phyloP scores from a whole-genome alignment of 2,329 filamentous ascomycete genomes.

The Orbilia ellipsospora region DNA sequence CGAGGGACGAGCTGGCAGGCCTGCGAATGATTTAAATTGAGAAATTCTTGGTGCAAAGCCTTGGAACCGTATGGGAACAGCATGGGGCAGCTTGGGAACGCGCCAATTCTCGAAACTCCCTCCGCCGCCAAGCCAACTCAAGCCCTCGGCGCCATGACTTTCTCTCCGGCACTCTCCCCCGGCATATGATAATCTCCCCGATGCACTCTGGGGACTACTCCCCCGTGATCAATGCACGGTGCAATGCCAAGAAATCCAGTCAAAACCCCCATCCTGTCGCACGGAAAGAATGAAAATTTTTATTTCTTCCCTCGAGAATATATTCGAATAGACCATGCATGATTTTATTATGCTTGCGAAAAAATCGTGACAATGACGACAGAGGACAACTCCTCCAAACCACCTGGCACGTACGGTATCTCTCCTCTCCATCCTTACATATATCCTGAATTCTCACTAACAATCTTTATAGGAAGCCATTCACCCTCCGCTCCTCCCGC shows the following conservation, averaged over 20 bases:
- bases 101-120: slow-evolving; percentile 23
- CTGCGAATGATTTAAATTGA: slow-evolving; percentile 3
- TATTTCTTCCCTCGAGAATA: slow-evolving; percentile 5
- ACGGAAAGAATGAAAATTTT: slow-evolving; percentile 16
- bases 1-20: slow-evolving; percentile 17
- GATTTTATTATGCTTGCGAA: background rate
- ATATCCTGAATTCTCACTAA: slow-evolving; percentile 49
- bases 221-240: no score
- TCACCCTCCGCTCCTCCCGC: slow-evolving; percentile 68
- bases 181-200: no score
- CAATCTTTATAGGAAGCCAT: slow-evolving; percentile 19
- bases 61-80: no score
- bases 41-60: slow-evolving; percentile 42
- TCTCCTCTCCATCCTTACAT: slow-evolving; percentile 16
- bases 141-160: slow-evolving; percentile 44
- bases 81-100: slow-evolving; percentile 6
- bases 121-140: slow-evolving; percentile 34
- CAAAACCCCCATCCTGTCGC: no score
- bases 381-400: slow-evolving; percentile 12
- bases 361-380: slow-evolving; percentile 22
- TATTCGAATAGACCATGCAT: background rate
- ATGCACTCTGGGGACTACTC: no score
- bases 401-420: slow-evolving; percentile 51
- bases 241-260: no score
- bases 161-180: no score